Evolutionary conservation across 1,139 yeast species (phyloP).

Genomic region (Zygoascus sp.): DNA sequence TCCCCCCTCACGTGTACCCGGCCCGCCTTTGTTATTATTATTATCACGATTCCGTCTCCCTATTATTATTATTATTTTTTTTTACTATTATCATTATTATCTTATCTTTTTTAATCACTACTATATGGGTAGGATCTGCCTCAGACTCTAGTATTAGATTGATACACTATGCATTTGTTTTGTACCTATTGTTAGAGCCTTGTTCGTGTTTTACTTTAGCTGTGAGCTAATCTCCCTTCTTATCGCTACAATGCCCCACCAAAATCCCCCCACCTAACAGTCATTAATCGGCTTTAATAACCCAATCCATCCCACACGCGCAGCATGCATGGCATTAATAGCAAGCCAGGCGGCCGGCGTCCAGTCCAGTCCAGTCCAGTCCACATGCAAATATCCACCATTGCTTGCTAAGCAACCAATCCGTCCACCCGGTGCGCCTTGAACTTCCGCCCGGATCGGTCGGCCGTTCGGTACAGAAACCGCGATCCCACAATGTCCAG

Average conservation of each 20-base stretch:
- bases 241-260: not conserved
- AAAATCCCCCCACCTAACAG: not conserved
- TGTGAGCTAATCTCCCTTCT: not conserved
- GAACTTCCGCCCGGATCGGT: constrained; percentile 81
- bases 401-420: constrained; percentile 28
- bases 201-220: not conserved
- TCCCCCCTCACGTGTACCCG: not conserved
- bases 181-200: not conserved
- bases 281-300: not conserved
- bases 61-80: constrained; percentile 1
- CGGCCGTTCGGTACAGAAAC: constrained; percentile 69
- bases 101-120: too few relatives aligned
- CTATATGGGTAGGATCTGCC: too few relatives aligned
- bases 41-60: not conserved
- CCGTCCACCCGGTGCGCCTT: constrained; percentile 72
- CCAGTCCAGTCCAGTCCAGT: too few relatives aligned
- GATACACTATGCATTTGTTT: not conserved
- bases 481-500: constrained; percentile 75
- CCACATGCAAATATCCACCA: not conserved
- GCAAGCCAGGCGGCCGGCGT: too few relatives aligned
- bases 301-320: too few relatives aligned
- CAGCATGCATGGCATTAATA: too few relatives aligned
- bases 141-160: too few relatives aligned
- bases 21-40: not conserved
- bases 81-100: not conserved